Percentiles rank a stretch among this genome's conserved stretches.
Evolutionary conservation across 257 asterid species (phyloP).

Genomic region (Leonotis leonurus): DNA sequence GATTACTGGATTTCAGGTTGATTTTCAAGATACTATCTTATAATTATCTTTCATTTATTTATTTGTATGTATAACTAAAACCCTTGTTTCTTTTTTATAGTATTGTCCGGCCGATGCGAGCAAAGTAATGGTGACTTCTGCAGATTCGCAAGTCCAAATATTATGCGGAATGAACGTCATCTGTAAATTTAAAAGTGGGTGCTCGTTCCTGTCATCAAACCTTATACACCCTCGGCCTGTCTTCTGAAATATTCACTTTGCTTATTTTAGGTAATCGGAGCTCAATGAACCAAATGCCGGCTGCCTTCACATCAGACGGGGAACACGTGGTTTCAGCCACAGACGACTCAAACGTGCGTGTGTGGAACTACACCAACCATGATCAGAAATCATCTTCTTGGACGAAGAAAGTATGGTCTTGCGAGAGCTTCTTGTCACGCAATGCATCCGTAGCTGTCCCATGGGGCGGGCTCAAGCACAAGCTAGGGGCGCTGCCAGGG

Average conservation of each 20-base stretch:
- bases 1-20: constrained; percentile 87
- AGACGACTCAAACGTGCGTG: constrained; percentile 58
- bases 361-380: constrained; percentile 58
- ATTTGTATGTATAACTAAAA: not conserved
- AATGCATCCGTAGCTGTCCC: constrained; percentile 75
- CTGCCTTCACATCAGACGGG: constrained; percentile 80
- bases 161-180: constrained; percentile 52
- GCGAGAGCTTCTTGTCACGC: constrained; percentile 67
- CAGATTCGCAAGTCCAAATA: constrained; percentile 71
- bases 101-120: constrained; percentile 68
- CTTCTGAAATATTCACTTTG: not conserved
- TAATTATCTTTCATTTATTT: not conserved
- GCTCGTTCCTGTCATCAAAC: not conserved
- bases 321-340: constrained; percentile 61
- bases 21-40: not conserved
- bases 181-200: constrained; percentile 69
- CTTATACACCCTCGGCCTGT: not conserved
- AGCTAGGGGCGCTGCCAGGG: constrained; percentile 37
- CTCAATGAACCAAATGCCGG: constrained; percentile 56
- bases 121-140: constrained; percentile 82
- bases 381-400: constrained; percentile 32
- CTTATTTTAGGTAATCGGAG: constrained; percentile 38
- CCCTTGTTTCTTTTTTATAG: constrained; percentile 21
- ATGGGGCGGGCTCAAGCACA: constrained; percentile 69
- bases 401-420: constrained; percentile 31